phyloP scores from a whole-genome alignment of 306 rosid genomes.

The Argentina anserina region DNA sequence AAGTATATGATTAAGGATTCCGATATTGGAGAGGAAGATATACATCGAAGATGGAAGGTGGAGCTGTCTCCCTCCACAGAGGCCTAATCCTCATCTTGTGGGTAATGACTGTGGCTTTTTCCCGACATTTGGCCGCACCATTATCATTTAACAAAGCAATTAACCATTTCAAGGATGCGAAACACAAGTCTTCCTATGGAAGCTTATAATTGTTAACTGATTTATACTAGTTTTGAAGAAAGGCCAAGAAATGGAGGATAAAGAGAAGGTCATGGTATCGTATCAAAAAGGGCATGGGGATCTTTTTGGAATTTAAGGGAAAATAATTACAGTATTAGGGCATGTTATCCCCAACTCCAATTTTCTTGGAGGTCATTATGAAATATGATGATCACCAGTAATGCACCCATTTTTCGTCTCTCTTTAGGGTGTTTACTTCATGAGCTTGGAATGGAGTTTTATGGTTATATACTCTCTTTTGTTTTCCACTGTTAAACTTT shows the following conservation, averaged over 20 bases:
- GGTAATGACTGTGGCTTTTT: slow-evolving; percentile 27
- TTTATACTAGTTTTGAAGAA: neutral
- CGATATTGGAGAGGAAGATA: slow-evolving; percentile 17
- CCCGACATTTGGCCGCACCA: slow-evolving; percentile 50
- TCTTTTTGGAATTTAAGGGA: neutral
- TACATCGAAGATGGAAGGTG: neutral
- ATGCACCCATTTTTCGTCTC: neutral
- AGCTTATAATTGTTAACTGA: neutral
- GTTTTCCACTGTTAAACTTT: neutral
- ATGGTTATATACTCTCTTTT: too few relatives aligned
- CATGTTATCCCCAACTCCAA: neutral
- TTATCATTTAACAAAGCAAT: slow-evolving; percentile 4
- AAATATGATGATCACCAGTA: neutral
- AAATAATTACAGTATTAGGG: neutral
- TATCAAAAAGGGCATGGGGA: neutral
- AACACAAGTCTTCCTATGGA: neutral
- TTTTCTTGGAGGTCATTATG: slow-evolving; percentile 4
- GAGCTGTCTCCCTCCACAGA: slow-evolving; percentile 35
- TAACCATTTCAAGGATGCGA: too few relatives aligned
- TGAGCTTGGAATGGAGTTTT: neutral
- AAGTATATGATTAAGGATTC: slow-evolving; percentile 14
- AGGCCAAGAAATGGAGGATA: neutral
- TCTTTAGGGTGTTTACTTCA: neutral
- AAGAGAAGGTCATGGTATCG: neutral
- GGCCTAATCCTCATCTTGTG: slow-evolving; percentile 27